A percentile compares a stretch with the other conserved stretches of the same genome.
phyloP scores from a whole-genome alignment of 2,329 filamentous ascomycete species.

The Capronia americana region DNA sequence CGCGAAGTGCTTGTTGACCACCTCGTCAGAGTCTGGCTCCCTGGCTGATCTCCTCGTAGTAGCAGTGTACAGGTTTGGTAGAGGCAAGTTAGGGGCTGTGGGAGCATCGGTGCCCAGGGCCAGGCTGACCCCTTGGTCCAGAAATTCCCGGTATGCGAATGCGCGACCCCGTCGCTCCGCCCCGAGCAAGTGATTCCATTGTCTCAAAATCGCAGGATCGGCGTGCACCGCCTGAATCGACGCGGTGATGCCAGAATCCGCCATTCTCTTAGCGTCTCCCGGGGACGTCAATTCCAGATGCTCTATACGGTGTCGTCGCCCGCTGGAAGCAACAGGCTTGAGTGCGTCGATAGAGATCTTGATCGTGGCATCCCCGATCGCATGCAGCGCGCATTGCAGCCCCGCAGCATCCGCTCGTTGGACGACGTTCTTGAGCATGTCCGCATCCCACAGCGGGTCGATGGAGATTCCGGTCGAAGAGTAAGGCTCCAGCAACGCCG shows the following conservation, averaged over 20 bases:
- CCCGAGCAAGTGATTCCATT: constrained; percentile 56
- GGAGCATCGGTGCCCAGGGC: constrained; percentile 58
- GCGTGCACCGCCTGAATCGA: constrained; percentile 50
- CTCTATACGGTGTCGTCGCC: constrained; percentile 58
- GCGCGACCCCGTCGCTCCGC: constrained; percentile 54
- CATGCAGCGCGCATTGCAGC: constrained; percentile 59
- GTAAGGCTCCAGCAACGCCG: constrained; percentile 56
- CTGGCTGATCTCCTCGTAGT: constrained; percentile 56
- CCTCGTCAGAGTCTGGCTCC: constrained; percentile 47
- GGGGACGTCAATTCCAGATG: constrained; percentile 58
- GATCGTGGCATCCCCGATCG: constrained; percentile 58
- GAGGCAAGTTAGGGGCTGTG: constrained; percentile 54
- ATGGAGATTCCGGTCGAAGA: constrained; percentile 49
- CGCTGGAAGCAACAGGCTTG: constrained; percentile 48
- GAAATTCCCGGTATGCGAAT: constrained; percentile 59
- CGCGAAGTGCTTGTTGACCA: constrained; percentile 53
- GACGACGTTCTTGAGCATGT: constrained; percentile 53
- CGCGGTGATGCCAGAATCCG: constrained; percentile 54
- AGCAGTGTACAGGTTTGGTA: constrained; percentile 58
- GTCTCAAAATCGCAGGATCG: constrained; percentile 54
- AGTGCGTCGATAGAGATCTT: constrained; percentile 55
- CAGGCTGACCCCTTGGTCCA: constrained; percentile 53
- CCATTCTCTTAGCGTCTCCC: constrained; percentile 56
- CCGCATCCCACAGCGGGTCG: constrained; percentile 55
- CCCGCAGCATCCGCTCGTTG: constrained; percentile 51